phyloP scores from a whole-genome alignment of 2,329 filamentous ascomycete genomes.

The Fusarium agapanthi region DNA sequence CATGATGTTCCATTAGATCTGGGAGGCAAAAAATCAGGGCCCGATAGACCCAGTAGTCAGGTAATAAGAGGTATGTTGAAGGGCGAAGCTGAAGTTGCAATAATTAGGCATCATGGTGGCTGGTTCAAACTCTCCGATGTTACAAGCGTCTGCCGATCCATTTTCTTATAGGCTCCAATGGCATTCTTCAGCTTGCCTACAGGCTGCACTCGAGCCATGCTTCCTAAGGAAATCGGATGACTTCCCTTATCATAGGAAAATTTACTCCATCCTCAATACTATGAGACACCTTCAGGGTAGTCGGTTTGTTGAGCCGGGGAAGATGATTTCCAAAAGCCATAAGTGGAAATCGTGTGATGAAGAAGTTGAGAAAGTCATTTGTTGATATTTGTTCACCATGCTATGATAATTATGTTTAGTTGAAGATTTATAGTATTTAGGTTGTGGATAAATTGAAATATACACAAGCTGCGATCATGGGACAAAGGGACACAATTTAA shows the following conservation, averaged over 20 bases:
- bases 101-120: background rate
- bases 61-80: background rate
- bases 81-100: background rate
- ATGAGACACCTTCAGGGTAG: background rate
- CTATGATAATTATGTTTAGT: background rate
- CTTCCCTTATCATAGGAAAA: background rate
- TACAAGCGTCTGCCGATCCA: slow-evolving; percentile 8
- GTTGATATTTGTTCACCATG: too few species aligned
- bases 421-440: background rate
- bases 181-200: background rate
- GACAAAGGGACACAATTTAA: background rate
- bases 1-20: background rate
- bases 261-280: background rate
- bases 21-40: background rate
- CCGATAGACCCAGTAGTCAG: background rate
- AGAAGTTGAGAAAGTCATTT: background rate
- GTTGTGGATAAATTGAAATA: background rate
- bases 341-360: background rate
- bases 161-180: background rate
- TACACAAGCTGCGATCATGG: background rate
- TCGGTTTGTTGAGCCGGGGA: too few species aligned
- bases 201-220: background rate
- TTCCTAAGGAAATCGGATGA: background rate
- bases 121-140: slow-evolving; percentile 6
- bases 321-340: background rate